Percentiles rank a stretch among this genome's conserved stretches.
These are phyloP conservation scores for Aspergillus bombycis DNA, from an alignment of 2,329 filamentous ascomycete species.

Conservation along the genomic window DNA sequence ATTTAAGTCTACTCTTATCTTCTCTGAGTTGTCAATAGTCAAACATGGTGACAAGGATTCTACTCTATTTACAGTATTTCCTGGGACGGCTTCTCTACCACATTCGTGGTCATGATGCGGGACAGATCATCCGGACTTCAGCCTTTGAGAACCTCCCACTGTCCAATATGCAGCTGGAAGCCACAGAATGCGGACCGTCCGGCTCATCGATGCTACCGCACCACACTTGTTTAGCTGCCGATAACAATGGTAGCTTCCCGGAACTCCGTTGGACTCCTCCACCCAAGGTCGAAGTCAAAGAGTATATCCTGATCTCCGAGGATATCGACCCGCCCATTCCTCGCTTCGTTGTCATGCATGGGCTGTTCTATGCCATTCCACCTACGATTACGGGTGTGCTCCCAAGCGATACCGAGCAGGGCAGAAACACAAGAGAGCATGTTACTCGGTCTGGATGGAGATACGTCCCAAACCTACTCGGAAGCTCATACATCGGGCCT, in stretches of 20 bases:
- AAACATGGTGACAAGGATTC: not conserved
- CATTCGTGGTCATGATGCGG: not conserved
- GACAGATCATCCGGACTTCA: not conserved
- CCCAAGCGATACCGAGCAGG: conserved; percentile 21
- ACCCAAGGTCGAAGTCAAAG: not conserved
- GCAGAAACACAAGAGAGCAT: conserved; percentile 13
- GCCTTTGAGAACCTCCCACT: not conserved
- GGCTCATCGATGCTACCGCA: not conserved
- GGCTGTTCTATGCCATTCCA: conserved; percentile 36
- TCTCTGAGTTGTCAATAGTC: not conserved
- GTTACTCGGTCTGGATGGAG: conserved; percentile 32
- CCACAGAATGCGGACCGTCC: not conserved
- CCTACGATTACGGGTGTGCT: conserved; percentile 17
- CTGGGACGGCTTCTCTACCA: not conserved
- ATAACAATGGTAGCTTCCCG: not conserved
- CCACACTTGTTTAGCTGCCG: not conserved
- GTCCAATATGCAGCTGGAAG: not conserved
- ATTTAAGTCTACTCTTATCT: not conserved
- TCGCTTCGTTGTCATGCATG: conserved; percentile 25
- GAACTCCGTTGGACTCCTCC: not conserved
- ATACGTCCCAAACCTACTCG: conserved; percentile 30
- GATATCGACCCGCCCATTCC: conserved; percentile 36
- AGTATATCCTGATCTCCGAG: conserved; percentile 34
- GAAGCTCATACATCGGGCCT: conserved; percentile 30
- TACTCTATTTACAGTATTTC: not conserved